Evolutionary conservation across 2,329 filamentous ascomycete species (phyloP).

Genomic region (Penicillium sp.): DNA sequence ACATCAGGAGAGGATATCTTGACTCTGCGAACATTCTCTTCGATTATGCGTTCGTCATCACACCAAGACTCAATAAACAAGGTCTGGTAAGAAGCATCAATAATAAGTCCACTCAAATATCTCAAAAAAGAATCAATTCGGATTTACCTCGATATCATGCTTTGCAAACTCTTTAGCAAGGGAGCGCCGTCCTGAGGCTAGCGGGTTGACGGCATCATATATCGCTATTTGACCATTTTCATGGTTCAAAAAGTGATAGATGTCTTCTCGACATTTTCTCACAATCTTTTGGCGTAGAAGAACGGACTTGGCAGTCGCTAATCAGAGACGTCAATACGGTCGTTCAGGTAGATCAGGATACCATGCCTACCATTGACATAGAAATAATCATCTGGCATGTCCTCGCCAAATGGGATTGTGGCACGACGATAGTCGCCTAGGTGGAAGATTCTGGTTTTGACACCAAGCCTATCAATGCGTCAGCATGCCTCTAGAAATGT

Average conservation of each 20-base stretch:
- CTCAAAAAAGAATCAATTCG: neutral
- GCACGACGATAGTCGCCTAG: slow-evolving; percentile 93
- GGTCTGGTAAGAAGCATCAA: slow-evolving; percentile 58
- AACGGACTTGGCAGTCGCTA: slow-evolving; percentile 81
- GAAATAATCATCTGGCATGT: slow-evolving; percentile 96
- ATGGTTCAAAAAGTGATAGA: slow-evolving; percentile 92
- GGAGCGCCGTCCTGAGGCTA: slow-evolving; percentile 74
- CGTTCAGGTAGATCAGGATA: neutral
- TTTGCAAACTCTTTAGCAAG: slow-evolving; percentile 97
- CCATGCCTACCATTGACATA: slow-evolving; percentile 70
- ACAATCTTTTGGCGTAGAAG: slow-evolving; percentile 94
- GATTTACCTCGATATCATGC: slow-evolving; percentile 78
- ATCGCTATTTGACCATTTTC: slow-evolving; percentile 98
- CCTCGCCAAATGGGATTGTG: slow-evolving; percentile 76
- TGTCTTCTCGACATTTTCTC: slow-evolving; percentile 95
- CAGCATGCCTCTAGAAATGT: neutral
- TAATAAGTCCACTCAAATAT: neutral
- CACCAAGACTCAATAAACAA: slow-evolving; percentile 96
- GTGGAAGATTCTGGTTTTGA: slow-evolving; percentile 97
- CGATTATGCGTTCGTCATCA: slow-evolving; percentile 86
- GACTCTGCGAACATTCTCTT: slow-evolving; percentile 94
- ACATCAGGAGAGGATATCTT: slow-evolving; percentile 97
- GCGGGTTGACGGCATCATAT: slow-evolving; percentile 95
- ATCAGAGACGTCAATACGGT: slow-evolving; percentile 17
- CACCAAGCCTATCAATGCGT: slow-evolving; percentile 66